Evolutionary conservation across 768 basidiomycete genomes (phyloP).

Genomic region (Serendipita sp.): DNA sequence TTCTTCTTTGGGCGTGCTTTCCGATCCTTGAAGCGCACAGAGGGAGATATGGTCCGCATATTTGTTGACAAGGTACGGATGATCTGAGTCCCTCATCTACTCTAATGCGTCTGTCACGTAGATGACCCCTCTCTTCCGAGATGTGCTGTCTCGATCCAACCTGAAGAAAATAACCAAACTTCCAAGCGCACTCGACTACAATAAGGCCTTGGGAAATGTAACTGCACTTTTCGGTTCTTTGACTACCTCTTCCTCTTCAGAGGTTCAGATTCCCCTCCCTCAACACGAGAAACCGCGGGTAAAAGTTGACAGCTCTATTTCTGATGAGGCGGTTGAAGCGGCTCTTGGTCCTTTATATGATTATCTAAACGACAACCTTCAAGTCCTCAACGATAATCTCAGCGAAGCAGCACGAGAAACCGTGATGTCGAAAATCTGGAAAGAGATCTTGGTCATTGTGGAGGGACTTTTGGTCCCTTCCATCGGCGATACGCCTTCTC

Average conservation of each 20-base stretch:
- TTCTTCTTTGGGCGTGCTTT: conserved; percentile 97
- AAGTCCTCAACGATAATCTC: conserved; percentile 77
- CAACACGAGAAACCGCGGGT: conserved; percentile 58
- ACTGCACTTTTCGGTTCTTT: conserved; percentile 67
- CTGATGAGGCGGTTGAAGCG: conserved; percentile 86
- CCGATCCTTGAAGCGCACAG: conserved; percentile 79
- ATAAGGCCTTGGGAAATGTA: conserved; percentile 72
- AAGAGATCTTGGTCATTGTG: conserved; percentile 75
- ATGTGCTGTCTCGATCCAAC: conserved; percentile 62
- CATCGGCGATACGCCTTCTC: conserved; percentile 65
- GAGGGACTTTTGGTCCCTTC: conserved; percentile 86
- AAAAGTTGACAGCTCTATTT: conserved; percentile 55
- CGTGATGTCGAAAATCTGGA: conserved; percentile 91
- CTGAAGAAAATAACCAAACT: conserved; percentile 65
- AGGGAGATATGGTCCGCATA: conserved; percentile 87
- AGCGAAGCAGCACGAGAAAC: conserved; percentile 73
- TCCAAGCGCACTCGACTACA: conserved; percentile 52
- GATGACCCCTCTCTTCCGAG: conserved; percentile 90
- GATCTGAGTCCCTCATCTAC: not conserved
- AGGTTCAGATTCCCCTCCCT: conserved; percentile 66
- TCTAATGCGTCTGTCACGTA: conserved; percentile 18
- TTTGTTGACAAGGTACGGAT: conserved; percentile 85
- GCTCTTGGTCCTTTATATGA: conserved; percentile 87
- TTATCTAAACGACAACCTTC: conserved; percentile 87
- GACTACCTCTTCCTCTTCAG: conserved; percentile 39